Base-by-base conservation (phyloP, 345 rosid species). In the Brassica juncea region DNA sequence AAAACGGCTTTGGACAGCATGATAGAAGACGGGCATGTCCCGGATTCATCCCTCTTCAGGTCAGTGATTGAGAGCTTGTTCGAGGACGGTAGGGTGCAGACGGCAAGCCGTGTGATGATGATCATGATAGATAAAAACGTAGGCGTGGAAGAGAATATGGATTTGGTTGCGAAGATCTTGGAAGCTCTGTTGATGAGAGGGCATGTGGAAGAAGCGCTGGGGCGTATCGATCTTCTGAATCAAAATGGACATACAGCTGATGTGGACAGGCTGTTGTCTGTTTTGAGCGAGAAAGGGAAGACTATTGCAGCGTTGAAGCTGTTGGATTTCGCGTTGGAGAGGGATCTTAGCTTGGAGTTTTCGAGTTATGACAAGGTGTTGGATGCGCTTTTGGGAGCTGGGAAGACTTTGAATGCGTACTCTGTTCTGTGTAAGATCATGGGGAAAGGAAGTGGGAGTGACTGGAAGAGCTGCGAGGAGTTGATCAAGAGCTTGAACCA, bases 71-170 rank as follows among this genome's bases (percentile, higher is more conserved):
- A 89, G 86, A 88, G 88, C 73, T 84, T 94, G 84, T 90, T 90
- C n/a, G 96, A 87, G 71, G 94, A 92, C 68, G 92, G 92, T 47
- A 90, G 96, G 79, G 88, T 94, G 82, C 97, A 94, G 80, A 94
- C 98, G 0, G 94, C 98, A 5, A 92, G 98, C 86, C 87, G 98
- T 77, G 93, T 87, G 70, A 86, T 94, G 98, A 88, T 80, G 88
- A 85, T 83, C 75, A 90, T 94, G 98, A 81, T 89, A 64, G 98
- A 92, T 83, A 92, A 90, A 83, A 89, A 90, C 35, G 86, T 90
- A 82, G 92, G 91, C n/a, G 80, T 90, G 67, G 82, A 75, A 66
- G 96, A 88, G 78, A 87, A 92, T 72, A 84, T 88, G 94, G 98
- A 92, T 80, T 85, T 94, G 87, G 86, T 86, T 42, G 84, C 81